Evolutionary conservation across 2,329 filamentous ascomycete species (phyloP), one percentile per base, ranked within the genome.

Genomic region (Fusarium incarnatum): DNA sequence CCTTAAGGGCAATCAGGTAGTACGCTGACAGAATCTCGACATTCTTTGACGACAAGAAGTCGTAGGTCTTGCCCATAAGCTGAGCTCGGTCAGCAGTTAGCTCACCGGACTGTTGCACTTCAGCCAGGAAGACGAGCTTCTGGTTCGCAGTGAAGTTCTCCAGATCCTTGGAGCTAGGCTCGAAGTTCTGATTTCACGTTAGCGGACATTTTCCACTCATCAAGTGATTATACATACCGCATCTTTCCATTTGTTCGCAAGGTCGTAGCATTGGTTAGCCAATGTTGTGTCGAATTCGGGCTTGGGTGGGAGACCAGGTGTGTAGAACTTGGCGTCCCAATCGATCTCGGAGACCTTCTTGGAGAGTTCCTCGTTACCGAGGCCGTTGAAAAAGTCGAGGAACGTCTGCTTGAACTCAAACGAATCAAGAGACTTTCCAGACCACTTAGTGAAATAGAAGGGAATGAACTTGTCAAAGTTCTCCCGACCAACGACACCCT

Each of bases 391-490:
- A 85, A 97, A 98, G 68, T 92, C 88, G 37, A 97, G 79, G 55
- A 98, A 90, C 1, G 93, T 97, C 52, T 91, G 85, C 79, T 95
- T 97, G 87, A 99, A 99, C 76, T 98, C 93, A 75, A 92, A 97
- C 3, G 93, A 97, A 81, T 98, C 94, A 10, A 99, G 86, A 4
- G 94, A 97, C 80, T 94, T 95, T 77, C 88, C 88, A 60, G 92
- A 90, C 88, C 92, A 98, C 41, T 88, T 93, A 30, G 87, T 89
- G 79, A 98, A 98, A 83, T 98, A 98, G 80, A 97, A 90, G 18
- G 94, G 94, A 76, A 98, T 98, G 81, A 98, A 99, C 74, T 90
- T 92, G 84, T 98, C 93, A 83, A 96, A 99, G 78, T 92, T 92
- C n/a, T 91, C 86, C 65, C 92, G 91, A 37, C 94, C 93, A 6